phyloP scores from a whole-genome alignment of 768 basidiomycete species.

The Agaricus bisporus region DNA sequence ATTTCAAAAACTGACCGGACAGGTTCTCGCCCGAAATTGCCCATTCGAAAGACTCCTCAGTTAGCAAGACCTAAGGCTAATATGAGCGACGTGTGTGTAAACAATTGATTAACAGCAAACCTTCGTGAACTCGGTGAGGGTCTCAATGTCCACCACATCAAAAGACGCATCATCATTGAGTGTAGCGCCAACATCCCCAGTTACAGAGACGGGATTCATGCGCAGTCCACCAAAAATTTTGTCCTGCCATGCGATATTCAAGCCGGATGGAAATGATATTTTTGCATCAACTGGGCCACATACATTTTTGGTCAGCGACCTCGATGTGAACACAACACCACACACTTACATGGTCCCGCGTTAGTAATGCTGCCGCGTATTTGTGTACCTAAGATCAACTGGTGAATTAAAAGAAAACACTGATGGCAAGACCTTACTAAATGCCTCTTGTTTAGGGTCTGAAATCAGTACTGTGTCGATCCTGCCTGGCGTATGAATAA shows the following conservation, averaged over 20 bases:
- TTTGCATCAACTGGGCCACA: slow-evolving; percentile 49
- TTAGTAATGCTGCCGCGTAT: slow-evolving; percentile 61
- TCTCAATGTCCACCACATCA: slow-evolving; percentile 47
- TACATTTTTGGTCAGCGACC: not conserved
- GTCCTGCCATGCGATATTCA: slow-evolving; percentile 56
- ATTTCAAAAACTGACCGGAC: slow-evolving; percentile 33
- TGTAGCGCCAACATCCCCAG: slow-evolving; percentile 58
- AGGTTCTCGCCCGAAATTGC: slow-evolving; percentile 59
- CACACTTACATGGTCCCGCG: slow-evolving; percentile 61
- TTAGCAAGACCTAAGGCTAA: slow-evolving; percentile 43
- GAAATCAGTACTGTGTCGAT: slow-evolving; percentile 58
- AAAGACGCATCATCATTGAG: slow-evolving; percentile 52
- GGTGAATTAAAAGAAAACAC: not conserved
- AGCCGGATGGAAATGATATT: slow-evolving; percentile 58
- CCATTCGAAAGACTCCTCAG: slow-evolving; percentile 64
- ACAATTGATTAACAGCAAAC: slow-evolving; percentile 18
- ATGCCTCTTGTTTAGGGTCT: slow-evolving; percentile 49
- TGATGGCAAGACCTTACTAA: slow-evolving; percentile 34
- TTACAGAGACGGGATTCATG: slow-evolving; percentile 52
- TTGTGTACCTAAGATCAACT: slow-evolving; percentile 30
- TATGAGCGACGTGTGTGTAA: not conserved
- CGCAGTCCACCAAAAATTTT: slow-evolving; percentile 51
- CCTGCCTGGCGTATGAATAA: slow-evolving; percentile 22
- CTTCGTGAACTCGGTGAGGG: slow-evolving; percentile 62
- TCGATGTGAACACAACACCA: not conserved